A percentile compares a stretch with the other conserved stretches of the same genome.
These are phyloP conservation scores for Saturnispora besseyi DNA, from an alignment of 805 yeast species.

Conservation along the genomic window DNA sequence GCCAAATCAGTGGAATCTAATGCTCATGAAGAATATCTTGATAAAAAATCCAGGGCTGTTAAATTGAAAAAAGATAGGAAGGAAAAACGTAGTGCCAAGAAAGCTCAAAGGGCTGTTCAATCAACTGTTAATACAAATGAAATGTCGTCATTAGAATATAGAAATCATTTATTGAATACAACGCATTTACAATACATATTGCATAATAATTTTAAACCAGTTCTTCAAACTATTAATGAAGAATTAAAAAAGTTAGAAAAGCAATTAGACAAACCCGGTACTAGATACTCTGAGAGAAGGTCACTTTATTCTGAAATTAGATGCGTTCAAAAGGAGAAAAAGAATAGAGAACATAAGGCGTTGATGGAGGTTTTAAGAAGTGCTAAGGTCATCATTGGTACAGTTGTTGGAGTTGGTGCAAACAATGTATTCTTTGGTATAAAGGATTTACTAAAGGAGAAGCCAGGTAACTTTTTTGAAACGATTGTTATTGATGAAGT, in stretches of 20 bases:
- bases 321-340: conserved; percentile 59
- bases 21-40: background rate
- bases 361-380: conserved; percentile 46
- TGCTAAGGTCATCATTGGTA: conserved; percentile 66
- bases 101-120: background rate
- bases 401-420: conserved; percentile 33
- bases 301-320: conserved; percentile 64
- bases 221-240: conserved; percentile 5
- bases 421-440: conserved; percentile 7
- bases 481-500: conserved; percentile 90
- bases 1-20: background rate
- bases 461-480: conserved; percentile 40
- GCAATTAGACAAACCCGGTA: conserved; percentile 44
- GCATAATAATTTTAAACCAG: conserved; percentile 2
- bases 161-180: conserved; percentile 2
- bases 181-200: conserved; percentile 6
- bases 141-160: conserved; percentile 3
- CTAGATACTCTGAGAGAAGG: conserved; percentile 50
- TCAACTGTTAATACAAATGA: background rate
- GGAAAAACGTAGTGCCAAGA: conserved; percentile 1
- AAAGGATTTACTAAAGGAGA: conserved; percentile 5
- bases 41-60: conserved; percentile 2
- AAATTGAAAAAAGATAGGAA: conserved; percentile 5
- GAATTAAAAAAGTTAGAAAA: conserved; percentile 10
- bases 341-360: conserved; percentile 55